Evolutionary conservation across 2,329 filamentous ascomycete species (phyloP).

Genomic region (Elsinoe arachidis): DNA sequence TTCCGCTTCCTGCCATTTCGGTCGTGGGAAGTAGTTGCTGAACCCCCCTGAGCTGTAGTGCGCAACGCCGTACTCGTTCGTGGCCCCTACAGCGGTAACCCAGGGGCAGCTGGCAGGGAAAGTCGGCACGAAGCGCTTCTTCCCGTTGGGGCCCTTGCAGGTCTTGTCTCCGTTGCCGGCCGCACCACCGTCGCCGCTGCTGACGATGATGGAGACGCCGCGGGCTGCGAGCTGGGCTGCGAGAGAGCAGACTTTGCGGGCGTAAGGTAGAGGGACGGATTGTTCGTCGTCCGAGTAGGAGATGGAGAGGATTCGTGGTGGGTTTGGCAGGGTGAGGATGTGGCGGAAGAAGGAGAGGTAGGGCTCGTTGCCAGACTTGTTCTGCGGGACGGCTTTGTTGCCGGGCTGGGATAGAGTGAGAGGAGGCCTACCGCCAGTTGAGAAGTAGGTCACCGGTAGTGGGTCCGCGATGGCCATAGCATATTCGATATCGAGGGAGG

Average conservation of each 20-base stretch:
- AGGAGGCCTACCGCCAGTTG: neutral
- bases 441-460: slow-evolving; percentile 7
- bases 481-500: slow-evolving; percentile 21
- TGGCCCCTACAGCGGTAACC: slow-evolving; percentile 34
- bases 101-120: slow-evolving; percentile 19
- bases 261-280: slow-evolving; percentile 50
- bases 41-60: slow-evolving; percentile 20
- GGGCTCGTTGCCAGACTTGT: slow-evolving; percentile 43
- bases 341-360: slow-evolving; percentile 48
- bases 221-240: slow-evolving; percentile 56
- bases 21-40: slow-evolving; percentile 1
- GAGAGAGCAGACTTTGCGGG: slow-evolving; percentile 51
- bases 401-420: neutral
- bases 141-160: slow-evolving; percentile 12
- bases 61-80: slow-evolving; percentile 37
- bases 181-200: slow-evolving; percentile 53
- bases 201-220: slow-evolving; percentile 53
- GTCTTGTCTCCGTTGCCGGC: slow-evolving; percentile 32
- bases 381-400: slow-evolving; percentile 15
- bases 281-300: slow-evolving; percentile 60
- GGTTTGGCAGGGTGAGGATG: slow-evolving; percentile 35
- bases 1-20: slow-evolving; percentile 1
- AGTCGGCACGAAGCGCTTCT: slow-evolving; percentile 17
- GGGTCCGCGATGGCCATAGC: slow-evolving; percentile 18
- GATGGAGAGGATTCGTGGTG: slow-evolving; percentile 52